Conservation (phyloP, 441 rosid species). For the Corymbia citriodora region DNA sequence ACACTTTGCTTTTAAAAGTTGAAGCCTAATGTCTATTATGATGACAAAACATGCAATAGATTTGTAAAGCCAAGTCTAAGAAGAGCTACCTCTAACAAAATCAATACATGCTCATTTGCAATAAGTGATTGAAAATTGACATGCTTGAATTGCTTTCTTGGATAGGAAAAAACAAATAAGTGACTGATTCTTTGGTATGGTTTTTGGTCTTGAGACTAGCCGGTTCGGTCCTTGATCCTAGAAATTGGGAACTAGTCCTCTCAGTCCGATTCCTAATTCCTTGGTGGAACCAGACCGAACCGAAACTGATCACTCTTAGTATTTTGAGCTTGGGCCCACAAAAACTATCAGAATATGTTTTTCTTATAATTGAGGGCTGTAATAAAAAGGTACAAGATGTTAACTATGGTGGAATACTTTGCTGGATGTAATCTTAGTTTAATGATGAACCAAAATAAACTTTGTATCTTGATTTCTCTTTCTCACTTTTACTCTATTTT, state of each 20-base stretch:
- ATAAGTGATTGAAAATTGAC: no score
- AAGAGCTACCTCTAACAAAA: background rate
- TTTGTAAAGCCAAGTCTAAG: background rate
- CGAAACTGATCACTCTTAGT: no score
- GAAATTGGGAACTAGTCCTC: rapidly evolving
- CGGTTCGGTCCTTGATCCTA: rapidly evolving
- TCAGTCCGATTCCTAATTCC: rapidly evolving
- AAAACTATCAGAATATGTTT: no score
- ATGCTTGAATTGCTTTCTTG: background rate
- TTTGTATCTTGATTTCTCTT: no score
- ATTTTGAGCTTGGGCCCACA: no score
- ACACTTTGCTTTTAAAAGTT: background rate
- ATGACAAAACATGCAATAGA: background rate
- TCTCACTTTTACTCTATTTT: no score
- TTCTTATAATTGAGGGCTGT: no score
- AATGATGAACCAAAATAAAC: no score
- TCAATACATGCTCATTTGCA: background rate
- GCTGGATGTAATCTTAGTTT: no score
- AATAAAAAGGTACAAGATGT: no score
- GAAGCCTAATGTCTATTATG: background rate
- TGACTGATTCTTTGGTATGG: background rate
- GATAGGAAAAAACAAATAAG: no score
- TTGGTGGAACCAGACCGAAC: rapidly evolving
- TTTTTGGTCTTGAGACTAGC: rapidly evolving
- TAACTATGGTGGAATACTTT: no score